These are phyloP conservation scores for Malassezia caprae DNA, from an alignment of 1,284 basidiomycete genomes.

Conservation along the genomic window DNA sequence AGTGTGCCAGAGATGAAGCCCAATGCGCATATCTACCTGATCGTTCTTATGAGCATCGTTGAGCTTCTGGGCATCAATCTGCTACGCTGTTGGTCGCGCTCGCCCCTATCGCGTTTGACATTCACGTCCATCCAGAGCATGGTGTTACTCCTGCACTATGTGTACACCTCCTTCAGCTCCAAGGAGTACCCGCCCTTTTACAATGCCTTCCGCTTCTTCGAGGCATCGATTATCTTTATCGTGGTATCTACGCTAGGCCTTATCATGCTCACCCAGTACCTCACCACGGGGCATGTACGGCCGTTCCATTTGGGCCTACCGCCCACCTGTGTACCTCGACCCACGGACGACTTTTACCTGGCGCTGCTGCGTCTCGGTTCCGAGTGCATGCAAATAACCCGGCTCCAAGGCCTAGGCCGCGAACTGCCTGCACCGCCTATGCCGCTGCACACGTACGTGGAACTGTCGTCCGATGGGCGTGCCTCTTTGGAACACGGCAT, in stretches of 20 bases:
- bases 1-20: slow-evolving; percentile 26
- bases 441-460: slow-evolving; percentile 32
- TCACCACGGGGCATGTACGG: slow-evolving; percentile 28
- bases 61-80: slow-evolving; percentile 26
- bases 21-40: slow-evolving; percentile 35
- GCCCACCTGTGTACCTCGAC: slow-evolving; percentile 24
- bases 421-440: slow-evolving; percentile 28
- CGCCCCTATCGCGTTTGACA: slow-evolving; percentile 23
- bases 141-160: slow-evolving; percentile 26
- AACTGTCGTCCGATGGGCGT: slow-evolving; percentile 23
- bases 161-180: slow-evolving; percentile 16
- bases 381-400: slow-evolving; percentile 39
- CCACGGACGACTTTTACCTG: slow-evolving; percentile 34
- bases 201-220: slow-evolving; percentile 28
- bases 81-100: slow-evolving; percentile 7
- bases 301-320: slow-evolving; percentile 25
- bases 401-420: slow-evolving; percentile 29
- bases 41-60: slow-evolving; percentile 29
- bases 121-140: slow-evolving; percentile 31
- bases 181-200: slow-evolving; percentile 34
- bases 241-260: slow-evolving; percentile 30
- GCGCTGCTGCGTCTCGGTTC: slow-evolving; percentile 41
- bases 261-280: slow-evolving; percentile 34
- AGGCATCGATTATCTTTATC: slow-evolving; percentile 25
- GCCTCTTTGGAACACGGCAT: slow-evolving; percentile 5